Percentiles rank a stretch among this genome's conserved stretches.
Evolutionary conservation across 78 protist genomes (phyloP).

Genomic region (Chrysochromulina tobinii): DNA sequence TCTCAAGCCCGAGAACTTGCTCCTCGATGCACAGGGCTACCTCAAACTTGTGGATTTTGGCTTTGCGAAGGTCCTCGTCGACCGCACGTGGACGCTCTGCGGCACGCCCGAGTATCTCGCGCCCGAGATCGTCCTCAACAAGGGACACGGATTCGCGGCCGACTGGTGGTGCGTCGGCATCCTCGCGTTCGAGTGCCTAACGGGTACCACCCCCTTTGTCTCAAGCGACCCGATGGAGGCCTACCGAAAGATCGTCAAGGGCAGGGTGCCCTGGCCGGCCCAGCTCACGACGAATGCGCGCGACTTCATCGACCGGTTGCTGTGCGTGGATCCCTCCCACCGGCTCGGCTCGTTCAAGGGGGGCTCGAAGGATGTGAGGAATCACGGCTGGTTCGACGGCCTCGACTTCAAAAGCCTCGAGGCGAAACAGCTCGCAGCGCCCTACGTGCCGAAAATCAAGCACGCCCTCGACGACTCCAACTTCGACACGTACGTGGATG

Average conservation of each 20-base stretch:
- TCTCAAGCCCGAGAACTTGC: slow-evolving; percentile 88
- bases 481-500: background rate
- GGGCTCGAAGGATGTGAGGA: slow-evolving; percentile 87
- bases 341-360: slow-evolving; percentile 70
- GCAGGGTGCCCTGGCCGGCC: slow-evolving; percentile 1
- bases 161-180: slow-evolving; percentile 97
- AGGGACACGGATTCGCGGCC: slow-evolving; percentile 74
- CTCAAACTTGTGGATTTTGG: slow-evolving; percentile 83
- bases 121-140: slow-evolving; percentile 89
- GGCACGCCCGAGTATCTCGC: slow-evolving; percentile 97
- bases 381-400: slow-evolving; percentile 81
- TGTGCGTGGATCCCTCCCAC: slow-evolving; percentile 76
- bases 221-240: slow-evolving; percentile 78
- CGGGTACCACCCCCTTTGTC: slow-evolving; percentile 87
- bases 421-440: slow-evolving; percentile 49
- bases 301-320: slow-evolving; percentile 80
- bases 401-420: slow-evolving; percentile 77
- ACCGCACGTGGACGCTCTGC: slow-evolving; percentile 7
- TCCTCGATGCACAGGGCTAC: slow-evolving; percentile 68
- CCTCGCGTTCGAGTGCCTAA: slow-evolving; percentile 75
- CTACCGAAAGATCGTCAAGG: slow-evolving; percentile 83
- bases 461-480: background rate
- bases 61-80: background rate
- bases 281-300: slow-evolving; percentile 36
- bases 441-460: slow-evolving; percentile 53